Evolutionary conservation across 805 yeast genomes (phyloP).

Genomic region (Barnettozyma populi): DNA sequence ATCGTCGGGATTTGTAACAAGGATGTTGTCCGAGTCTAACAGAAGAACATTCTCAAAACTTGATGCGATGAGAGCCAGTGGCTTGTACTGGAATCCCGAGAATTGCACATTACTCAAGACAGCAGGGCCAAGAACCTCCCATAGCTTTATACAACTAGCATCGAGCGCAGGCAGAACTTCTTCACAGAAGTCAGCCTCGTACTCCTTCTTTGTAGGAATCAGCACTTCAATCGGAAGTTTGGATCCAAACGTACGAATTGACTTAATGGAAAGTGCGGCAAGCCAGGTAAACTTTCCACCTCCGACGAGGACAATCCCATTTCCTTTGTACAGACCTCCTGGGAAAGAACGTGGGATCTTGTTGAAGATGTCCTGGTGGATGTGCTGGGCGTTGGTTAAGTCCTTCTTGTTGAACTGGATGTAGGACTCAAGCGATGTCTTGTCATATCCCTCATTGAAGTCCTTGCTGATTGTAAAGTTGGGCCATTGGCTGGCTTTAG

Average conservation of each 20-base stretch:
- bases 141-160: background rate
- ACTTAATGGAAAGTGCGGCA: background rate
- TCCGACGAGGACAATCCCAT: slow-evolving; percentile 1
- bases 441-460: background rate
- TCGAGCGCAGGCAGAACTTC: background rate
- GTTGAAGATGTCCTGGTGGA: background rate
- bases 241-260: background rate
- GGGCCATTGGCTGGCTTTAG: background rate
- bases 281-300: slow-evolving; percentile 2
- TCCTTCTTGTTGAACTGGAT: background rate
- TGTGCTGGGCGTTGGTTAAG: background rate
- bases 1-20: background rate
- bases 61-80: background rate
- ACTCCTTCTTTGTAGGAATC: background rate
- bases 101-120: background rate
- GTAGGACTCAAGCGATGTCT: background rate
- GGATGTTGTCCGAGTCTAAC: background rate
- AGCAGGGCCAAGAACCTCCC: background rate
- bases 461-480: background rate
- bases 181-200: background rate
- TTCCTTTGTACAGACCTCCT: background rate
- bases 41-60: slow-evolving; percentile 1
- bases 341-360: background rate
- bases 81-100: background rate
- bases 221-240: background rate